phyloP scores from a whole-genome alignment of 345 rosid genomes.

The Gossypioides kirkii region DNA sequence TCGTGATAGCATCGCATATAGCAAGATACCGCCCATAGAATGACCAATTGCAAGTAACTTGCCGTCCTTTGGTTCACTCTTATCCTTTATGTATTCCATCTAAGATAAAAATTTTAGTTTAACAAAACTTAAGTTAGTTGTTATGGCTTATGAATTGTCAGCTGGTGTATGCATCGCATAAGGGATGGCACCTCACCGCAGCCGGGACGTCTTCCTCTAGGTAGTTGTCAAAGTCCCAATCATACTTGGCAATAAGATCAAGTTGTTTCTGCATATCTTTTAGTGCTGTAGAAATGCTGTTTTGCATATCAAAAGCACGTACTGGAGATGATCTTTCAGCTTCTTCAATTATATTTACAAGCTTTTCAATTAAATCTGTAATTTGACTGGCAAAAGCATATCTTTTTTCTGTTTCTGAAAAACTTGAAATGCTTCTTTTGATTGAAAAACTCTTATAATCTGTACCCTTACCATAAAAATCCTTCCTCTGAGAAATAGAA shows the following conservation, averaged over 20 bases:
- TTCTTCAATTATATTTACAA: constrained; percentile 24
- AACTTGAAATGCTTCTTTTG: constrained; percentile 15
- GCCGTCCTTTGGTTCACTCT: constrained; percentile 59
- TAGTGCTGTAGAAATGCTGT: constrained; percentile 32
- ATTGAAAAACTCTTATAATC: neutral
- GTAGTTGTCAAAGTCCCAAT: constrained; percentile 92
- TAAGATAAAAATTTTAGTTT: constrained; percentile 22
- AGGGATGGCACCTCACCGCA: constrained; percentile 79
- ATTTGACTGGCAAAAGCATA: constrained; percentile 24
- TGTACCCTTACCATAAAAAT: neutral
- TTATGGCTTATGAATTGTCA: neutral
- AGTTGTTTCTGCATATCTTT: constrained; percentile 54
- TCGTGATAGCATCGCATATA: constrained; percentile 69
- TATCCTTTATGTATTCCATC: constrained; percentile 73
- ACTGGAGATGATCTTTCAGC: constrained; percentile 24
- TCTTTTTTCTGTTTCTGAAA: constrained; percentile 17
- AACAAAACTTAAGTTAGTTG: neutral
- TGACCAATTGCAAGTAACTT: constrained; percentile 84
- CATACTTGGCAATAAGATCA: constrained; percentile 50
- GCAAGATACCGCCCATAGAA: constrained; percentile 95
- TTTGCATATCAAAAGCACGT: constrained; percentile 32
- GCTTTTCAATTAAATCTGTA: constrained; percentile 26
- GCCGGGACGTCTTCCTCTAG: constrained; percentile 82
- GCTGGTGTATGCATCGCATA: neutral
- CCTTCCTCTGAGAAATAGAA: constrained; percentile 10